Evolutionary conservation across 164 flowering plant genomes (phyloP), one percentile per base, ranked within the genome.

Genomic region (Nymphaea colorata): DNA sequence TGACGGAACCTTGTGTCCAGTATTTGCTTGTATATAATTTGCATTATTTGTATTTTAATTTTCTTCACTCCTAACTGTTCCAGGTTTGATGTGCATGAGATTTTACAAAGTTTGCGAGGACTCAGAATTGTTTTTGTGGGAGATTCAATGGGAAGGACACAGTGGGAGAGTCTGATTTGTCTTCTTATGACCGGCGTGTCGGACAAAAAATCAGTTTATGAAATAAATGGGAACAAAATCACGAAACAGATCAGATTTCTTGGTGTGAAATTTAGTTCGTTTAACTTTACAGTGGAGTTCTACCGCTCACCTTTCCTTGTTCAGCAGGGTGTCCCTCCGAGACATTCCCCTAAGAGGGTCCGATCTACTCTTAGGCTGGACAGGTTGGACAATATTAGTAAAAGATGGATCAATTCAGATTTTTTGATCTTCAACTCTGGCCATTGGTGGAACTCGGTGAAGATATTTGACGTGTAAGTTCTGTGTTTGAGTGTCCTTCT

Each of bases 121-220:
- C 84, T 83, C 68, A 74, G 97, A 69, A 70, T 91, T 66, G 91
- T 86, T 69, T 84, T 91, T 79, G 95, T 88, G 47, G 97, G 97
- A 11, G 97, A 91, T 76, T 91, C 97, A 2, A 79, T 91, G 90
- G 80, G 93, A 63, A 79, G 97, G 71, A 88, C 93, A 5, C 97
- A 91, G 69, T 91, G 95, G 97, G 95, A 91, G 74, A 87, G 93
- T 60, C 65, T 87, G 78, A 80, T 91, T 64, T 91, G 97, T 67
- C 59, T 88, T 80, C 86, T 91, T 44, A 83, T 86, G 90, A 78
- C 81, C 4, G 97, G 88, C 7, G 88, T 89, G 69, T 80, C 82
- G 67, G 88, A 91, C 67, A 83, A 85, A 80, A 72, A 42, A 51
- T 78, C 82, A 69, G 86, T 91, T 42, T 91, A 83, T 82, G 97